Conservation (phyloP, 1,139 yeast species). For the Geotrichum reessii region DNA sequence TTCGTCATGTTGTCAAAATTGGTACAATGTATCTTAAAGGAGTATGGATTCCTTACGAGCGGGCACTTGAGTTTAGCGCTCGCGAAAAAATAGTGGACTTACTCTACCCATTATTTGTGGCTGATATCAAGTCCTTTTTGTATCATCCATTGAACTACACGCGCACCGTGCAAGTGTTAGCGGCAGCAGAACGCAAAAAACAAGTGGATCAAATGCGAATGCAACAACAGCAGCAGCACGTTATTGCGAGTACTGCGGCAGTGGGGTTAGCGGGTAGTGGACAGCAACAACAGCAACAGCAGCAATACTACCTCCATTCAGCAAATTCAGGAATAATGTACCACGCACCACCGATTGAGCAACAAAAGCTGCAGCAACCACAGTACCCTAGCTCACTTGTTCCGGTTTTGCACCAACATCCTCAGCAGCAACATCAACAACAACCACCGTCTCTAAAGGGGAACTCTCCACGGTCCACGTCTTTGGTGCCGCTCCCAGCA, state of each 20-base stretch:
- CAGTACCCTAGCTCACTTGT: constrained; percentile 9
- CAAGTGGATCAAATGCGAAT: constrained; percentile 26
- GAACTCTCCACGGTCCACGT: constrained; percentile 4
- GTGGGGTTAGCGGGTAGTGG: background rate
- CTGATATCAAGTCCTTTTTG: constrained; percentile 46
- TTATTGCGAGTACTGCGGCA: constrained; percentile 19
- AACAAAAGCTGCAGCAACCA: constrained; percentile 10
- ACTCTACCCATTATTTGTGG: constrained; percentile 79
- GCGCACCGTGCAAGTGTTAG: constrained; percentile 37
- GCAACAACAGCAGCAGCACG: constrained; percentile 19
- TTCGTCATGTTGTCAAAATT: constrained; percentile 85
- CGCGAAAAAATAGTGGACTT: constrained; percentile 80
- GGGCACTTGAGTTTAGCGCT: constrained; percentile 88
- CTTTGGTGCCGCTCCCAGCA: constrained; percentile 9
- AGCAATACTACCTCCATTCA: background rate
- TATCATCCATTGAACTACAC: constrained; percentile 32
- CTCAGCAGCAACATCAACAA: constrained; percentile 6
- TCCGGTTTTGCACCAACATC: constrained; percentile 6
- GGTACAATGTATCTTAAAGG: constrained; percentile 97
- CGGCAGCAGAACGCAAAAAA: constrained; percentile 35
- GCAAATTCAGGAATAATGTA: background rate
- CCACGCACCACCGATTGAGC: constrained; percentile 11
- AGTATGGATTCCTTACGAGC: constrained; percentile 94
- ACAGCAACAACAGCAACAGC: constrained; percentile 1
- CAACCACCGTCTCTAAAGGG: background rate